A percentile compares a stretch with the other conserved stretches of the same genome.
phyloP scores from a whole-genome alignment of 1,284 basidiomycete species.

The Gymnopus androsaceus region DNA sequence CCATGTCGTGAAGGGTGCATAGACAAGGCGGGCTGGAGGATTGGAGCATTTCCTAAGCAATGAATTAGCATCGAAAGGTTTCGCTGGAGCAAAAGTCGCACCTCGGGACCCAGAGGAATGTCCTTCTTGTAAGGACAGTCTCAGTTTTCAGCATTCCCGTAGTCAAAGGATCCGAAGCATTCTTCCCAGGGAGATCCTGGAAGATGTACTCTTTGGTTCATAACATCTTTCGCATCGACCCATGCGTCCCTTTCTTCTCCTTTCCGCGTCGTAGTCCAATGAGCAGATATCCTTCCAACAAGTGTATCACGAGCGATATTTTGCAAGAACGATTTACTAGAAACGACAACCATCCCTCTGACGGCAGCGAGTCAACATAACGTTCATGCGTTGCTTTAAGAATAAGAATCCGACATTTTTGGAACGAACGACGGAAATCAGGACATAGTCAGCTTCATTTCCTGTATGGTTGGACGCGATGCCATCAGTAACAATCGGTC shows the following conservation, averaged over 20 bases:
- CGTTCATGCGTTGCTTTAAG: constrained; percentile 43
- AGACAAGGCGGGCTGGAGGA: no score
- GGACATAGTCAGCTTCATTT: constrained; percentile 44
- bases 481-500: neutral
- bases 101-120: no score
- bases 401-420: constrained; percentile 42
- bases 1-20: no score
- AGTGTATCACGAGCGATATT: constrained; percentile 33
- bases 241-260: constrained; percentile 17
- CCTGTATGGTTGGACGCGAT: constrained; percentile 26
- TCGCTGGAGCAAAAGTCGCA: no score
- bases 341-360: constrained; percentile 45
- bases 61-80: no score
- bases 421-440: constrained; percentile 47
- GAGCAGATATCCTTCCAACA: constrained; percentile 31
- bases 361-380: constrained; percentile 49
- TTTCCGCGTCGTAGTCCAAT: constrained; percentile 27
- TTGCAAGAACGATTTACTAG: constrained; percentile 37
- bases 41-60: no score
- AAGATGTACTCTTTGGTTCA: constrained; percentile 20
- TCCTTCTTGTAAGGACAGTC: neutral
- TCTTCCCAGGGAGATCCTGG: constrained; percentile 10
- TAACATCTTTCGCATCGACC: constrained; percentile 24
- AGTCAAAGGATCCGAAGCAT: neutral
- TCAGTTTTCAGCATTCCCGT: neutral